Evolutionary conservation across 176 grass and related monocot species (phyloP), one percentile per base, ranked within the genome.

Genomic region (Avena insularis): DNA sequence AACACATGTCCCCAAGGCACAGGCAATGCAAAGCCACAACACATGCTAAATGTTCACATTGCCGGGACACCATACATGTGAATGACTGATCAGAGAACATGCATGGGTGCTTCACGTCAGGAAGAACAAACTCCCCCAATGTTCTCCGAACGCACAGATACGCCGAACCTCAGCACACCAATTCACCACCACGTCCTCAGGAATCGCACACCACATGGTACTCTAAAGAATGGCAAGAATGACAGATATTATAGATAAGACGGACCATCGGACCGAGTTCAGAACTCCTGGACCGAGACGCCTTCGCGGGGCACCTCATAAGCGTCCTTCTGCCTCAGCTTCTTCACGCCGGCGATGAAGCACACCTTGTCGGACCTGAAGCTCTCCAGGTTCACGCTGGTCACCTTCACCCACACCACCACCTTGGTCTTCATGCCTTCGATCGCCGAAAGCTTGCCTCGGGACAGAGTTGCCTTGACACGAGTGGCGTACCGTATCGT

Each of bases 371-470:
- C 97, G 1, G 94, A 96, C 79, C 95, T 92, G 84, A 91, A 94
- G 87, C 84, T 94, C 80, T 99, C 97, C 6, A 96, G 12, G 76
- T 80, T 84, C 13, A 96, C 83, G 43, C 81, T 87, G 8, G 97
- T 91, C 57, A 99, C 97, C 86, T 96, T 99, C 65, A 99, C 94
- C 97, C 94, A 96, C 61, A 99, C 92, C 8, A 99, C 79, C 27
- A 94, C 75, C 77, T 99, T 96, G 23, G 94, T 96, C 84, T 99
- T 99, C 92, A 99, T 91, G 51, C 97, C 97, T 74, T 99, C 97
- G 9, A 96, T 90, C 43, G 86, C 93, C 0, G 92, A 88, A 8
- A 99, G 89, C 92, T 96, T 99, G 65, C 94, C 94, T 54, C 94
- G 79, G 29, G 94, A 81, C 58, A 98, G 38, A 2, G 90, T 94